Base-by-base conservation (phyloP, 495 filamentous ascomycete species). In the Thozetella sp. region DNA sequence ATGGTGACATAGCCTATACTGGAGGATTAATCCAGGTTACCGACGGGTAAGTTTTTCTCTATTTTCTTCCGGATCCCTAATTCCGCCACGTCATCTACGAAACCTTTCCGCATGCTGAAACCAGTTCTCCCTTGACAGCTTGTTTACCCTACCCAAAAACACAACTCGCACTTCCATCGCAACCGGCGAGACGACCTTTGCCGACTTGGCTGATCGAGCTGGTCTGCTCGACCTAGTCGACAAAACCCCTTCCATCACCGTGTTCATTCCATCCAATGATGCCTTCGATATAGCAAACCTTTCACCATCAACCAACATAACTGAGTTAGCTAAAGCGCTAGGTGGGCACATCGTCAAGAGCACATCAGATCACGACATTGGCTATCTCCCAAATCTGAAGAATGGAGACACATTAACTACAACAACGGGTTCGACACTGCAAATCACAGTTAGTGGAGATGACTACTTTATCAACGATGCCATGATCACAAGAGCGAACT, bases 191-290 rank as follows among this genome's bases (percentile, higher is more conserved):
- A 65, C 67, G 1, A 45, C 59, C 25, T 67, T 69, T 57, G 46
- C 59, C 15, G 25, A 43, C 54, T 23, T 70, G 15, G 67, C 70
- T 45, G 76, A 72, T 24, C 73, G 67, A 12, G 80, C 78, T 60
- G 75, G 79, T 60, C 61, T 75, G 52, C 76, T 70, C 24, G 71
- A 72, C 45, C 77, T 75, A 25, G 57, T 80, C 12, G 64, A 70
- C 30, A 58, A 51, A 23, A 67, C 68, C 0, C 55, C 40, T 11
- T 64, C 59, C 27, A 52, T 62, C 22, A 69, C 68, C 4, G 62
- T 63, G 4, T 65, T 72, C 50, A 40, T 63, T 0, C 63, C 67
- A 9, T 64, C 63, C 22, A 64, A 67, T 57, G 63, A 55, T 10
- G 64, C 68, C 0, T 66, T 68, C 55, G 34, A 58, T 23, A 30